These are phyloP conservation scores for Cajanus cajan DNA, from an alignment of 306 rosid species.

Conservation along the genomic window DNA sequence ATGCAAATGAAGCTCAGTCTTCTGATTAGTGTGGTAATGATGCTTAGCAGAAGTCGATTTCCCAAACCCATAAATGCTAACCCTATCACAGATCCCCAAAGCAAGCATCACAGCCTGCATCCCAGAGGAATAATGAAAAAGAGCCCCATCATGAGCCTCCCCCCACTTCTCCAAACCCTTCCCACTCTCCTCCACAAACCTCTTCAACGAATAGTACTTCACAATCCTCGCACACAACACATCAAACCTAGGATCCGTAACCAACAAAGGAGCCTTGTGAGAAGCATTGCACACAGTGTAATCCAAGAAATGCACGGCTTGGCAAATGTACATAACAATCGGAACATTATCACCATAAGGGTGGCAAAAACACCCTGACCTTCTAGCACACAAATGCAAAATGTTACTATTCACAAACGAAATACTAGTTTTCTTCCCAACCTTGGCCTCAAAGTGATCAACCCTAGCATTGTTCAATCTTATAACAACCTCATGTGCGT, in stretches of 20 bases:
- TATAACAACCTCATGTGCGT: constrained; percentile 74
- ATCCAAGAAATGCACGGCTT: constrained; percentile 87
- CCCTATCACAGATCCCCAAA: constrained; percentile 85
- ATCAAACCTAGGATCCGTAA: constrained; percentile 87
- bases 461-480: constrained; percentile 84
- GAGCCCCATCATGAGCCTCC: constrained; percentile 63
- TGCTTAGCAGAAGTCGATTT: constrained; percentile 75
- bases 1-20: constrained; percentile 82
- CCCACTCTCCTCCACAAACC: constrained; percentile 69
- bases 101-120: constrained; percentile 96
- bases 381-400: constrained; percentile 83
- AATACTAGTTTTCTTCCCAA: constrained; percentile 78
- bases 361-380: constrained; percentile 81
- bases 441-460: constrained; percentile 51
- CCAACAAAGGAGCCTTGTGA: constrained; percentile 66
- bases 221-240: constrained; percentile 70
- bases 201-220: constrained; percentile 86
- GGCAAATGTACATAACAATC: constrained; percentile 84
- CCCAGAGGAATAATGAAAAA: constrained; percentile 93
- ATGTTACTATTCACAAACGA: constrained; percentile 93
- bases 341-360: constrained; percentile 80
- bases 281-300: constrained; percentile 71
- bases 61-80: constrained; percentile 86
- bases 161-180: constrained; percentile 73
- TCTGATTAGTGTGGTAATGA: constrained; percentile 94